phyloP scores from a whole-genome alignment of 768 basidiomycete genomes.

The Suillus placidus region DNA sequence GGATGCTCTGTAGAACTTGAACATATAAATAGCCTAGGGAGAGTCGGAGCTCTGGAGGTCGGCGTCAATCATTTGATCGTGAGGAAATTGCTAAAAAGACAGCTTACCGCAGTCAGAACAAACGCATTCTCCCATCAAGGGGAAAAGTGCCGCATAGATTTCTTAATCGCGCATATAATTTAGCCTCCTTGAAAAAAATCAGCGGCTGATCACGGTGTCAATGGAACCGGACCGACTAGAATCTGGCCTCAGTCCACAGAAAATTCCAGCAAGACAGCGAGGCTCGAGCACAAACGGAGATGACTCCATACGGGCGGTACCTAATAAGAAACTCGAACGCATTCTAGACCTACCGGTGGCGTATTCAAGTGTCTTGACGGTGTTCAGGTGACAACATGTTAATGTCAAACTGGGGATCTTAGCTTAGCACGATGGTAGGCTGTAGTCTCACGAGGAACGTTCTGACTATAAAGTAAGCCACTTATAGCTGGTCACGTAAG shows the following conservation, averaged over 20 bases:
- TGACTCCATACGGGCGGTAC: background rate
- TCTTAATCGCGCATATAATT: conserved; percentile 8
- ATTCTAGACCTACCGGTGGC: background rate
- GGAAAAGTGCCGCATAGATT: background rate
- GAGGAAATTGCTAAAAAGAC: conserved; percentile 5
- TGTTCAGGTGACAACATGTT: background rate
- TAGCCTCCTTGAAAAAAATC: conserved; percentile 7
- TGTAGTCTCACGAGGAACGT: too few relatives aligned
- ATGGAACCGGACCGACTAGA: conserved; percentile 5
- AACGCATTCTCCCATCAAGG: conserved; percentile 2
- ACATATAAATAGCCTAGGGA: conserved; percentile 7
- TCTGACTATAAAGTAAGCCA: too few relatives aligned
- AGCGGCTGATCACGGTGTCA: conserved; percentile 9
- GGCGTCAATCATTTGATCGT: background rate
- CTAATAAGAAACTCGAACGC: background rate
- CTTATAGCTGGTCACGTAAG: too few relatives aligned
- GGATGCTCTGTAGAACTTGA: background rate
- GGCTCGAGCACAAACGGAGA: background rate
- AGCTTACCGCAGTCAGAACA: conserved; percentile 8
- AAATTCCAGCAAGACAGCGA: background rate
- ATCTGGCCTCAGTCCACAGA: background rate
- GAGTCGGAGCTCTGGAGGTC: background rate
- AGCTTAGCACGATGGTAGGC: too few relatives aligned
- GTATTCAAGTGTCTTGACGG: background rate
- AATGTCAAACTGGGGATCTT: background rate